Percentiles rank a stretch among this genome's conserved stretches.
Evolutionary conservation across 176 grass and related monocot genomes (phyloP).

Genomic region (Olyra latifolia): DNA sequence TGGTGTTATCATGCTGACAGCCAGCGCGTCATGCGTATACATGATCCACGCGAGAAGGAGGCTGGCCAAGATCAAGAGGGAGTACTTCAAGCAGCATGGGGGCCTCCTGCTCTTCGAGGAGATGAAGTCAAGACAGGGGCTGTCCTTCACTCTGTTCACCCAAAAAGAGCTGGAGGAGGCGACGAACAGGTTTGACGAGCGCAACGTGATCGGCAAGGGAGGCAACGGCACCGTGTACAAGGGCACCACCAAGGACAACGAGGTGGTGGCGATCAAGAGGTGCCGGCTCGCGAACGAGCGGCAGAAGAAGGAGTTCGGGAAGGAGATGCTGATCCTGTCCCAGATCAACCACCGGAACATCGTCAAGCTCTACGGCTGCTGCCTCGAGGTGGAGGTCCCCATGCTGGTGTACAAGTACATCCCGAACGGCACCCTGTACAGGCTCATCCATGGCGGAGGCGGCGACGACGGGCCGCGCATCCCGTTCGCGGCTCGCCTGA

Average conservation of each 20-base stretch:
- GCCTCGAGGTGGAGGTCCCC: conserved; percentile 68
- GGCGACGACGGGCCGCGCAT: neutral
- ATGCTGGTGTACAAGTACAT: conserved; percentile 69
- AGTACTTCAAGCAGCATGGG: conserved; percentile 70
- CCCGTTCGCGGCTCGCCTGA: conserved; percentile 39
- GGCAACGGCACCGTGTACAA: conserved; percentile 80
- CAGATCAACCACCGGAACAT: conserved; percentile 69
- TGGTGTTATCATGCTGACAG: conserved; percentile 29
- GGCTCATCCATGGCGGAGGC: conserved; percentile 30
- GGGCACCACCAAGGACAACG: conserved; percentile 43
- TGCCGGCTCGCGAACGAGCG: conserved; percentile 54
- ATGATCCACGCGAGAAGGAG: conserved; percentile 46
- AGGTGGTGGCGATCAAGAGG: conserved; percentile 50
- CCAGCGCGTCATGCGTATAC: conserved; percentile 20
- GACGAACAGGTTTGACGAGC: conserved; percentile 56
- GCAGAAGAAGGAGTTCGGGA: conserved; percentile 75
- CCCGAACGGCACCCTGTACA: conserved; percentile 45
- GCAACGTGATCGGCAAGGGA: conserved; percentile 58
- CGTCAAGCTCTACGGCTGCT: conserved; percentile 62
- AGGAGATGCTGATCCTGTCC: conserved; percentile 80
- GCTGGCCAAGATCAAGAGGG: conserved; percentile 42
- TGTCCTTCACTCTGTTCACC: conserved; percentile 63
- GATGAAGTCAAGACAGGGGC: conserved; percentile 57
- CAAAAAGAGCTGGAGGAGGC: conserved; percentile 62
- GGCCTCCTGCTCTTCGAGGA: conserved; percentile 54